Base-by-base conservation (phyloP, 768 basidiomycete genomes). In the Naganishia vaughanmartiniae region DNA sequence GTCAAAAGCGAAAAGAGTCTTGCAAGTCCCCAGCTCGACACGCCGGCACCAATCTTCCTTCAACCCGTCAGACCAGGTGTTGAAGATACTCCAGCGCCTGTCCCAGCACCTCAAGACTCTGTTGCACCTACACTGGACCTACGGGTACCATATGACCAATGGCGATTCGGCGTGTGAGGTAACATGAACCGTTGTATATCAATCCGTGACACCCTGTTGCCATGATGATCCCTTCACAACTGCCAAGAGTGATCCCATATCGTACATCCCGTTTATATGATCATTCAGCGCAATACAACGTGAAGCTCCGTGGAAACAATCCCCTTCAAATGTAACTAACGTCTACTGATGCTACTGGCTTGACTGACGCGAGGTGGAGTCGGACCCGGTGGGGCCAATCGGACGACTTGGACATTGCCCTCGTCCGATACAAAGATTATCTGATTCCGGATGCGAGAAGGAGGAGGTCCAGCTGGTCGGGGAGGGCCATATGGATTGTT, bases 351-450 rank as follows among this genome's bases (percentile, higher is more conserved):
- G 28, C 54, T 56, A 28, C 54, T 54, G 42, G 54, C 34, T 42
- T 54, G 54, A 51, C 51, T 55, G 26, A 54, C 21, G 36, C 24
- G 54, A 68, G 55, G 30, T 39, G 54, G 42, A 7, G 67, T 39
- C 19, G 67, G 30, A 31, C 68, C 68, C 30, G 56, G 68, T 57
- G 56, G 42, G 24, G 76, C 78, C 30, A 80, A 74, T 54, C 78
- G 78, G 6, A 81, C 67, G 65, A 81, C 78, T 65, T 80, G 80
- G 10, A 81, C 80, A 72, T 81, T 78, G 14, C 78, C 77, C 45
- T 95, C 93, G 74, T 94, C 93, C 4, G 90, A 92, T 42, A 92
- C 90, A 81, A 94, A 87, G 72, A 95, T 83, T 78, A 96, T 92
- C 81, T 96, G 92, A 67, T 79, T 77, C 26, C 82, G 73, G 54